Evolutionary conservation across 345 rosid species (phyloP).

Genomic region (Acer campestre): DNA sequence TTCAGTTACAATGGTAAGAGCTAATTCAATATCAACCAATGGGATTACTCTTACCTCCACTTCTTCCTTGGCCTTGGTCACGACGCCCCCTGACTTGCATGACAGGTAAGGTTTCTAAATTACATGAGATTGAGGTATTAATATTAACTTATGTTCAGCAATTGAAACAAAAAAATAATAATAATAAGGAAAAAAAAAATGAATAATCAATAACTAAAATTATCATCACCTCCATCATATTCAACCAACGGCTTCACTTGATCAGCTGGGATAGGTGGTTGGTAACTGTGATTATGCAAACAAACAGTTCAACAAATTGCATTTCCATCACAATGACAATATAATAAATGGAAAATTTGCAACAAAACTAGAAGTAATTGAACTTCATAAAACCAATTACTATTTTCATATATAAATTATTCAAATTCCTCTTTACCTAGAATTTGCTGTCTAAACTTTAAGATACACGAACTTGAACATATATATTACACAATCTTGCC

Average conservation of each 20-base stretch:
- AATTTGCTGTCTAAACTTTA: no score
- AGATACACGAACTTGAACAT: no score
- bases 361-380: no score
- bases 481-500: no score
- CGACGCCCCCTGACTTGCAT: constrained; percentile 24
- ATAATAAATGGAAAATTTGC: not conserved
- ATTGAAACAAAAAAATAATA: not conserved
- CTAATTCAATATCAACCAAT: not conserved
- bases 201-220: not conserved
- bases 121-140: constrained; percentile 12
- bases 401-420: no score
- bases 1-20: not conserved
- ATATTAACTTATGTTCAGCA: not conserved
- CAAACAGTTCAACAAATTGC: not conserved
- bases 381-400: no score
- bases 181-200: no score
- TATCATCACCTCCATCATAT: constrained; percentile 37
- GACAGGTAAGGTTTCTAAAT: constrained; percentile 23
- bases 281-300: constrained; percentile 35
- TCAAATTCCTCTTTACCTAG: no score
- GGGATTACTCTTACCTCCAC: constrained; percentile 13
- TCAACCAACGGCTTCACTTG: constrained; percentile 36
- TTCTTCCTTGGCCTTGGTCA: constrained; percentile 19
- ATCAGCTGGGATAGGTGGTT: constrained; percentile 48
- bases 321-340: not conserved